Conservation (phyloP, 1,284 basidiomycete genomes). For the Ceratobasidium papillatum region DNA sequence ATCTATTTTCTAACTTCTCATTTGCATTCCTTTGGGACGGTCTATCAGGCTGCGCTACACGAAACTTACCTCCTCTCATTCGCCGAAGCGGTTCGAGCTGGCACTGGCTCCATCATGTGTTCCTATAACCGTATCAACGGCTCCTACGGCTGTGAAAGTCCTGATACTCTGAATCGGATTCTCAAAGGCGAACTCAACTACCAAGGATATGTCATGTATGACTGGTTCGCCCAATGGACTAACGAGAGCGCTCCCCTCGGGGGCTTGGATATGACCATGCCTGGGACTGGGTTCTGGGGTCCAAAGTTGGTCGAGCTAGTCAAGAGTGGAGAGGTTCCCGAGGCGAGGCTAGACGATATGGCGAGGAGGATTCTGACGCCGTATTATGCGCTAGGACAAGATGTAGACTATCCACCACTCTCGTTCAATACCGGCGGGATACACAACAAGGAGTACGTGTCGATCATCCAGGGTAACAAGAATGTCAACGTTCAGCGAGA, state of each 20-base stretch:
- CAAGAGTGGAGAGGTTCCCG: conserved; percentile 70
- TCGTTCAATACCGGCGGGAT: conserved; percentile 36
- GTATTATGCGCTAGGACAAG: conserved; percentile 51
- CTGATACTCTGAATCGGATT: conserved; percentile 75
- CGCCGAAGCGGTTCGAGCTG: conserved; percentile 75
- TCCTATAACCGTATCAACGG: conserved; percentile 73
- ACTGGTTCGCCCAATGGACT: conserved; percentile 49
- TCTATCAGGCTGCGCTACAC: conserved; percentile 56
- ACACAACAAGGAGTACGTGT: conserved; percentile 43
- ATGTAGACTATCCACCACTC: conserved; percentile 47
- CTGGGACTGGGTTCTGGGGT: conserved; percentile 62
- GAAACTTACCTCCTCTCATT: conserved; percentile 79
- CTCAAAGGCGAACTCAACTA: conserved; percentile 75
- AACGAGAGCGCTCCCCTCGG: conserved; percentile 53
- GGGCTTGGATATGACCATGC: conserved; percentile 47
- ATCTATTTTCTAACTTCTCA: conserved; percentile 49
- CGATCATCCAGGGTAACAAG: conserved; percentile 46
- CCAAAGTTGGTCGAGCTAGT: conserved; percentile 71
- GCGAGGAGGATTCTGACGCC: conserved; percentile 51
- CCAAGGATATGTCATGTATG: conserved; percentile 56
- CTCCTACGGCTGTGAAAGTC: conserved; percentile 81
- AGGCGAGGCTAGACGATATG: conserved; percentile 43
- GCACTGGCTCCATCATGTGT: conserved; percentile 82
- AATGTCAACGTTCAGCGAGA: conserved; percentile 44
- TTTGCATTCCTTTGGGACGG: too few relatives aligned